Conservation (phyloP, 2,329 filamentous ascomycete species). For the Onygena corvina region DNA sequence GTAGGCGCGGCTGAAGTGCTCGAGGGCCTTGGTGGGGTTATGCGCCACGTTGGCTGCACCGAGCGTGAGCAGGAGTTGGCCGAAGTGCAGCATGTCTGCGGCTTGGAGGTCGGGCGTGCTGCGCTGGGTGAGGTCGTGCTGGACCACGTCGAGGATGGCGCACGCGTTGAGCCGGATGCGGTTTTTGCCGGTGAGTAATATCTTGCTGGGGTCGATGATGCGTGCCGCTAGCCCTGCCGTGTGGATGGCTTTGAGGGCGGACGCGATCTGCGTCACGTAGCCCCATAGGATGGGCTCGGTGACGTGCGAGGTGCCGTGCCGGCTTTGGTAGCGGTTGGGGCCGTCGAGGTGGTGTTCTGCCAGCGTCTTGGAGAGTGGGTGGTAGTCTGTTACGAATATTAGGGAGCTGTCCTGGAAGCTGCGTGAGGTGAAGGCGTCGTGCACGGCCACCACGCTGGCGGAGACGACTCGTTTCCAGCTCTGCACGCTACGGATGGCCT, state of each 20-base stretch:
- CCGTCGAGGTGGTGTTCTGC: constrained; percentile 57
- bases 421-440: constrained; percentile 86
- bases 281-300: constrained; percentile 73
- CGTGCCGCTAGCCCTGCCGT: constrained; percentile 67
- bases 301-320: constrained; percentile 40
- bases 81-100: constrained; percentile 76
- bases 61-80: constrained; percentile 69
- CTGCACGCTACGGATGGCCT: constrained; percentile 72
- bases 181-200: constrained; percentile 81
- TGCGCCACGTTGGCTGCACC: constrained; percentile 54
- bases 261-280: constrained; percentile 84
- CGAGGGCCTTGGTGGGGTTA: constrained; percentile 59
- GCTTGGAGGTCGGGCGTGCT: constrained; percentile 66
- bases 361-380: constrained; percentile 79
- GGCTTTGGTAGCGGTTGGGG: constrained; percentile 31
- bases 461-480: constrained; percentile 80
- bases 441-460: constrained; percentile 69
- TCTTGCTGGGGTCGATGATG: constrained; percentile 75
- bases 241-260: constrained; percentile 78
- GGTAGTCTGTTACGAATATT: constrained; percentile 87
- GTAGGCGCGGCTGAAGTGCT: constrained; percentile 65
- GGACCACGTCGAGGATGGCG: constrained; percentile 76
- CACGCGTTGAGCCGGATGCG: constrained; percentile 80
- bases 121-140: constrained; percentile 60
- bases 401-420: constrained; percentile 91